A percentile compares a stretch with the other conserved stretches of the same genome.
phyloP scores from a whole-genome alignment of 371 early-diverging fungal genomes.

The Mucor mucedo region DNA sequence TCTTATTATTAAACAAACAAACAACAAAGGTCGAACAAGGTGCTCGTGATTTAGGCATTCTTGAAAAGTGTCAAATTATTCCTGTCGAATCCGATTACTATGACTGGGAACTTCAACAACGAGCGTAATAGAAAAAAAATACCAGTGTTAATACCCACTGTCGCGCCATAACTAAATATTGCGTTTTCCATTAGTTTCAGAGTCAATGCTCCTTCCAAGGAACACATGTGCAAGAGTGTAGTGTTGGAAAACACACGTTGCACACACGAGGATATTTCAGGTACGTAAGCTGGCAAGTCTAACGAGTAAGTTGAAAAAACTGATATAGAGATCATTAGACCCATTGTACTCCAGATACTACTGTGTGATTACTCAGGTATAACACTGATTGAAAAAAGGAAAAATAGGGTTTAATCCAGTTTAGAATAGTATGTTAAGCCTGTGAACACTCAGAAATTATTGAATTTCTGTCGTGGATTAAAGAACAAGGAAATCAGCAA shows the following conservation, averaged over 20 bases:
- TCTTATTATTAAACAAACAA: background rate
- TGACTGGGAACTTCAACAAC: conserved; percentile 71
- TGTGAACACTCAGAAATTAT: conserved; percentile 69
- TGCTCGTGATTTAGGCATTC: conserved; percentile 30
- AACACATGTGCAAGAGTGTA: conserved; percentile 83
- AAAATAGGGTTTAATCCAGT: too few species aligned
- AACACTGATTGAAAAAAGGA: too few species aligned
- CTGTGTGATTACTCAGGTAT: conserved; percentile 67
- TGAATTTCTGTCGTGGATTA: conserved; percentile 65
- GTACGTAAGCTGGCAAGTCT: conserved; percentile 20
- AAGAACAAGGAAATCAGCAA: conserved; percentile 56
- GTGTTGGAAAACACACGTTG: conserved; percentile 83
- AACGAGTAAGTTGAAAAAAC: too few species aligned
- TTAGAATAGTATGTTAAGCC: conserved; percentile 66
- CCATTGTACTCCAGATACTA: conserved; percentile 46
- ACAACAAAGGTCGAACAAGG: conserved; percentile 38
- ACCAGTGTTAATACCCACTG: too few species aligned
- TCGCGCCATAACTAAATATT: background rate
- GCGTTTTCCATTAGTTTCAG: conserved; percentile 43
- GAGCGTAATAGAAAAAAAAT: conserved; percentile 51
- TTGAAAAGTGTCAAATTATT: conserved; percentile 49
- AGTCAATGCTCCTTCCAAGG: conserved; percentile 68
- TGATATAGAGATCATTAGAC: conserved; percentile 3
- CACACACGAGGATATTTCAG: conserved; percentile 45
- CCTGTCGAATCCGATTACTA: conserved; percentile 74